Conservation (phyloP, 2,329 filamentous ascomycete species). For the Chalaropsis ovoidea region DNA sequence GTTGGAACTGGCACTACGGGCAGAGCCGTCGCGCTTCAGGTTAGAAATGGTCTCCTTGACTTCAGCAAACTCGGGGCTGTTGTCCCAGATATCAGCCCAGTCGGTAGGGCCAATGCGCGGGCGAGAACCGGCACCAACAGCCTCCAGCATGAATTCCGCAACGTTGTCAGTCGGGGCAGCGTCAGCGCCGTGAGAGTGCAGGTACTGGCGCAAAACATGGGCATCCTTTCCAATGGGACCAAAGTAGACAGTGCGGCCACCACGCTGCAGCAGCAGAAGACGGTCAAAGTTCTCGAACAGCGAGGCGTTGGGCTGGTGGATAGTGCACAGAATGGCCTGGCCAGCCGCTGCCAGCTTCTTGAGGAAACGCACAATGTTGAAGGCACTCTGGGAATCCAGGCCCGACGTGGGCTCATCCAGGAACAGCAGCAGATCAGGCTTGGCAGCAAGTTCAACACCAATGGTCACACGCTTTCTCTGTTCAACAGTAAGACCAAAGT, state of each 20-base stretch:
- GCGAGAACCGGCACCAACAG: conserved; percentile 63
- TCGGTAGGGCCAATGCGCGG: conserved; percentile 63
- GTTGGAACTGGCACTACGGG: conserved; percentile 44
- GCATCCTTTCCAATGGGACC: conserved; percentile 73
- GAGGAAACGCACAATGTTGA: conserved; percentile 59
- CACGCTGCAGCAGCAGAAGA: conserved; percentile 64
- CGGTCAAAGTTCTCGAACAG: conserved; percentile 84
- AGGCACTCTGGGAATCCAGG: conserved; percentile 58
- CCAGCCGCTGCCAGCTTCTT: conserved; percentile 63
- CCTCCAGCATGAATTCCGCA: conserved; percentile 76
- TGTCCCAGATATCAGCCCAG: conserved; percentile 71
- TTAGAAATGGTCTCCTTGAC: conserved; percentile 56
- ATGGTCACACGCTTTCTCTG: conserved; percentile 74
- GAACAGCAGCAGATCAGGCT: conserved; percentile 66
- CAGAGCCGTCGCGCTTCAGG: conserved; percentile 50
- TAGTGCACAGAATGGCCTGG: conserved; percentile 82
- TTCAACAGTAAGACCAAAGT: conserved; percentile 61
- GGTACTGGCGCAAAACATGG: conserved; percentile 54
- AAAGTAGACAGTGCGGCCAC: conserved; percentile 76
- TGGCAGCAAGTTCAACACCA: conserved; percentile 78
- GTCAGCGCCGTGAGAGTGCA: conserved; percentile 50
- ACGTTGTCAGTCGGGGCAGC: conserved; percentile 48
- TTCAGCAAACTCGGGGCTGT: conserved; percentile 58
- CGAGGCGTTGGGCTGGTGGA: conserved; percentile 79
- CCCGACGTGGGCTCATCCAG: conserved; percentile 70